Evolutionary conservation across 208 protist genomes (phyloP).

Genomic region (Blechomonas ayalai): DNA sequence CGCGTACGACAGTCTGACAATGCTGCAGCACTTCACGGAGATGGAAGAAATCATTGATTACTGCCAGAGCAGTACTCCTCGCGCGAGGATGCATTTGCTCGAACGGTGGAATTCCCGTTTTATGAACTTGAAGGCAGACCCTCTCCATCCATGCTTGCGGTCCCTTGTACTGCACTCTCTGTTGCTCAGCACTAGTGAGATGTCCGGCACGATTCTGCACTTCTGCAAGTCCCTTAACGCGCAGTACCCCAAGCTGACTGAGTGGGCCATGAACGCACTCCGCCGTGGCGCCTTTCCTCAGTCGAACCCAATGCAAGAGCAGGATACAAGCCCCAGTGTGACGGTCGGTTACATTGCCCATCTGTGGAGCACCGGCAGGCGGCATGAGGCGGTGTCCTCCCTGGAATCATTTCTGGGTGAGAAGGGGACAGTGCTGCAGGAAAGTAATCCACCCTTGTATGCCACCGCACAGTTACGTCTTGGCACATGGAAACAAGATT

Average conservation of each 20-base stretch:
- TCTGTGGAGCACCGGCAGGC: constrained; percentile 73
- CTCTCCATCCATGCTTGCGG: constrained; percentile 92
- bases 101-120: constrained; percentile 81
- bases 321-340: constrained; percentile 23
- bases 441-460: constrained; percentile 51
- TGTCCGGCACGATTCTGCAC: constrained; percentile 96
- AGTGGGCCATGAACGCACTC: constrained; percentile 86
- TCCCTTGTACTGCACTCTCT: constrained; percentile 95
- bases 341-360: constrained; percentile 74
- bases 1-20: constrained; percentile 94
- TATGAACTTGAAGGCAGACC: constrained; percentile 80
- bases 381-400: constrained; percentile 55
- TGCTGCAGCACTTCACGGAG: constrained; percentile 98
- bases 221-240: constrained; percentile 81
- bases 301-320: background rate
- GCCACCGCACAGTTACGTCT: constrained; percentile 72
- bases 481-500: constrained; percentile 83
- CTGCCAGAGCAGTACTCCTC: constrained; percentile 32
- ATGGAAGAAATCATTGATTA: constrained; percentile 97
- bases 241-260: constrained; percentile 73
- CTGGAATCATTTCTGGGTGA: constrained; percentile 75
- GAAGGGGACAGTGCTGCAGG: constrained; percentile 43
- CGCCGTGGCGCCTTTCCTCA: constrained; percentile 28
- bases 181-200: constrained; percentile 87
- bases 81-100: constrained; percentile 56